Evolutionary conservation across 192 early-diverging fungal species (phyloP), one percentile per base, ranked within the genome.

Genomic region (Mortierella antarctica): DNA sequence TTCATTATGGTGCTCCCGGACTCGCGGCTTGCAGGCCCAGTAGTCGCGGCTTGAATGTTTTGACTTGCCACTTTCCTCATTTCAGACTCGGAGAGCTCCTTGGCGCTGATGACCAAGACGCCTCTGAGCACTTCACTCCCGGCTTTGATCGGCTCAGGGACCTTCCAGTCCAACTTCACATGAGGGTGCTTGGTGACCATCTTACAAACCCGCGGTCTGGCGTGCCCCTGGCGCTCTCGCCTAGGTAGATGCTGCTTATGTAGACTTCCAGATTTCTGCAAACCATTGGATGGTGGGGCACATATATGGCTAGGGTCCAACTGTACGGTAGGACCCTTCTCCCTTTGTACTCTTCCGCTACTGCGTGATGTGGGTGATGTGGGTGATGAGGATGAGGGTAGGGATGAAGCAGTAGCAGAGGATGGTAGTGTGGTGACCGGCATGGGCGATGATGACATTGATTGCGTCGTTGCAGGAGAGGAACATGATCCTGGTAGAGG

Each of bases 111-210:
- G 12, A 80, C 50, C 20, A 80, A 45, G 10, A 80, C 57, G 9
- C 76, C 76, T 40, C 70, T 12, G 53, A 80, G 23, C 5, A 56
- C 55, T 31, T 80, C 76, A 7, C 76, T 70, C 53, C 63, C 76
- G 5, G 76, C 69, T 21, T 80, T 80, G 50, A 80, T 72, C 17
- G 76, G 69, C 41, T 80, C 76, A 39, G 76, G 76, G 4, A 80
- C 64, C 31, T 23, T 71, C 76, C 76, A 80, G 12, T 71, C 69
- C 13, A 80, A 17, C n/a, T 72, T 80, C 7, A 71, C 76, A 9
- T 45, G 59, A 2, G 69, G 54, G 31, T 80, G 76, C 23, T 72
- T 80, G 7, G 56, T 20, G 0, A 80, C 10, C 70, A 80, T 71
- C 23, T 71, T 80, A 53, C 76, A 67, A 12, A 80, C 62, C 5